These are phyloP conservation scores for Colletotrichum falcatum DNA, from an alignment of 2,329 filamentous ascomycete species.

Conservation along the genomic window DNA sequence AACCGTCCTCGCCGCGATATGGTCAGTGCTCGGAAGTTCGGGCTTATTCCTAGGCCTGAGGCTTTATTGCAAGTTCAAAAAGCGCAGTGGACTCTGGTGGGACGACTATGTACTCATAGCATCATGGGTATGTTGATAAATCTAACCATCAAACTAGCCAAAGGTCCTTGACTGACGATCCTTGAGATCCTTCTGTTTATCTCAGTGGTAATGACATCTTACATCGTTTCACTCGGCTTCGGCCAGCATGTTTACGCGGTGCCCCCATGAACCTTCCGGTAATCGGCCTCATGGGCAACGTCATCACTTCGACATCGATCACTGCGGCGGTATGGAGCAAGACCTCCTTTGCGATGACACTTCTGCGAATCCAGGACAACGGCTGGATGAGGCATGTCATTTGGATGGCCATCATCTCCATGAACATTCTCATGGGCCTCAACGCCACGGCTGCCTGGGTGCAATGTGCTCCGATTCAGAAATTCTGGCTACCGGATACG, in stretches of 20 bases:
- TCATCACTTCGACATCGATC: constrained; percentile 49
- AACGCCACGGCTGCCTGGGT: constrained; percentile 43
- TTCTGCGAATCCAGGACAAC: constrained; percentile 49
- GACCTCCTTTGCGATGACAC: constrained; percentile 53
- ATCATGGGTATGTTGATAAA: constrained; percentile 43
- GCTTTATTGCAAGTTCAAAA: constrained; percentile 45
- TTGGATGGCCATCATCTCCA: constrained; percentile 49
- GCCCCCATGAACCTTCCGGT: constrained; percentile 26
- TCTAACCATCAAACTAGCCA: background rate
- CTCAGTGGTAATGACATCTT: constrained; percentile 5
- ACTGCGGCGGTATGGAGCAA: constrained; percentile 52
- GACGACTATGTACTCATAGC: constrained; percentile 46
- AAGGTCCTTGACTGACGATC: background rate
- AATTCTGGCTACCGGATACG: constrained; percentile 18
- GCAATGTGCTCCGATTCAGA: constrained; percentile 37
- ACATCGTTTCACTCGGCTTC: constrained; percentile 38
- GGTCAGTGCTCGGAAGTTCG: constrained; percentile 42
- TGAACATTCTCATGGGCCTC: constrained; percentile 46
- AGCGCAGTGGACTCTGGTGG: constrained; percentile 46
- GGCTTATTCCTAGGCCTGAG: constrained; percentile 43
- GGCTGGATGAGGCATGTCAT: constrained; percentile 46
- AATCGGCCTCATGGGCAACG: constrained; percentile 44
- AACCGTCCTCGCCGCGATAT: constrained; percentile 39
- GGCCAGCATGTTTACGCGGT: constrained; percentile 41
- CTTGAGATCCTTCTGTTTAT: constrained; percentile 26